These are phyloP conservation scores for Fusarium redolens DNA, from an alignment of 2,329 filamentous ascomycete genomes.

Conservation along the genomic window DNA sequence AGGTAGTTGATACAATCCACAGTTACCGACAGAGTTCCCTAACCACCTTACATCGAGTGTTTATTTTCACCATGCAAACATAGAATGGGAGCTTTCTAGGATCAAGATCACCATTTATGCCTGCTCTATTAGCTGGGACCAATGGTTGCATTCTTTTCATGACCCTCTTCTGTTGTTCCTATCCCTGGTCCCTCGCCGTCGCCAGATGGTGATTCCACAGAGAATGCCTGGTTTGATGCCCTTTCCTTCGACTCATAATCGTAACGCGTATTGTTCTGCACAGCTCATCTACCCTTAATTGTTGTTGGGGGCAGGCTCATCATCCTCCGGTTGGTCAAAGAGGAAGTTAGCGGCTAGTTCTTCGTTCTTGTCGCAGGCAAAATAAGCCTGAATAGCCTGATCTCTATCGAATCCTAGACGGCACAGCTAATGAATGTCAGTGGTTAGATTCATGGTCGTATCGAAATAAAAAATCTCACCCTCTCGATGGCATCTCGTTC, in stretches of 20 bases:
- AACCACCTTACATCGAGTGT: neutral
- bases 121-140: neutral
- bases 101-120: neutral
- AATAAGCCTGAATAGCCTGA: slow-evolving; percentile 96
- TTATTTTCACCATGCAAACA: neutral
- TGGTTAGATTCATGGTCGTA: slow-evolving; percentile 45
- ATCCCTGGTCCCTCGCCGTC: slow-evolving; percentile 12
- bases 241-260: slow-evolving; percentile 44
- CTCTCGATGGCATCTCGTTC: slow-evolving; percentile 97
- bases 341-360: slow-evolving; percentile 98
- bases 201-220: slow-evolving; percentile 33
- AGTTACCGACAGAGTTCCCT: neutral
- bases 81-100: neutral
- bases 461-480: slow-evolving; percentile 61
- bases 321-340: slow-evolving; percentile 95
- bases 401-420: slow-evolving; percentile 93
- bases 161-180: neutral
- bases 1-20: neutral
- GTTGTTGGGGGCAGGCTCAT: slow-evolving; percentile 66
- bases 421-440: slow-evolving; percentile 73
- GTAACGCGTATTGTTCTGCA: slow-evolving; percentile 43
- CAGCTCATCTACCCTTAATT: slow-evolving; percentile 45
- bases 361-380: slow-evolving; percentile 99
- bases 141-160: neutral
- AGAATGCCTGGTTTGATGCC: slow-evolving; percentile 37